A percentile compares a stretch with the other conserved stretches of the same genome.
phyloP scores from a whole-genome alignment of 345 rosid genomes.

The Hibiscus syriacus region DNA sequence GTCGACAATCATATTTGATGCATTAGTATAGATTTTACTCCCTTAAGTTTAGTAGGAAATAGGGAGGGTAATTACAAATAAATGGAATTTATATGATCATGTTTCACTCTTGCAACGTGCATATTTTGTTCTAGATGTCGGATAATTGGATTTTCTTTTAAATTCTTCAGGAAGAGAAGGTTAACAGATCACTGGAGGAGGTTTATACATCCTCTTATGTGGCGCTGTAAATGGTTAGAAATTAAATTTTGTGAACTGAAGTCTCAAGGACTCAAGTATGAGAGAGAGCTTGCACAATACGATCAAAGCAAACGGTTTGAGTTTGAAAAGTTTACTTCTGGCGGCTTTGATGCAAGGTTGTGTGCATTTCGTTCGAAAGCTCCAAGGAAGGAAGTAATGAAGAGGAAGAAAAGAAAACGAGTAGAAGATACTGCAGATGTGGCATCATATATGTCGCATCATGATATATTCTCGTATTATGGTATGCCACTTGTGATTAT shows the following conservation, averaged over 20 bases:
- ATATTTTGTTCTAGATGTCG: not conserved
- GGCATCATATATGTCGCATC: constrained; percentile 38
- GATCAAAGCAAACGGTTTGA: constrained; percentile 32
- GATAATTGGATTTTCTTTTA: not conserved
- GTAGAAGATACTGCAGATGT: constrained; percentile 55
- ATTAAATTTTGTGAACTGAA: constrained; percentile 46
- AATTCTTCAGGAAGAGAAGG: constrained; percentile 48
- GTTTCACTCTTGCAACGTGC: not conserved
- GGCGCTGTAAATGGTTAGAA: constrained; percentile 87
- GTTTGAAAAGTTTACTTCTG: constrained; percentile 23
- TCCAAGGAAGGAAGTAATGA: constrained; percentile 33
- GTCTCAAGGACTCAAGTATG: constrained; percentile 47
- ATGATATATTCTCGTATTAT: constrained; percentile 55
- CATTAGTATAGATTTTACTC: not conserved
- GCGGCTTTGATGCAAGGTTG: constrained; percentile 37
- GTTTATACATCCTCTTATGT: constrained; percentile 59
- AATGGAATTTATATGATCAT: not conserved
- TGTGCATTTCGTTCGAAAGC: constrained; percentile 32
- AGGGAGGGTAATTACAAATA: not conserved
- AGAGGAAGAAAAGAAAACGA: constrained; percentile 55
- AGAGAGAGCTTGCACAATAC: constrained; percentile 40
- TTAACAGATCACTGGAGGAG: constrained; percentile 72
- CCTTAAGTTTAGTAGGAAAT: not conserved
- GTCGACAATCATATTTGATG: not conserved
- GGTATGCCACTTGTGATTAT: constrained; percentile 33